These are phyloP conservation scores for Aspergillus calidoustus DNA, from an alignment of 2,329 filamentous ascomycete genomes.

Conservation along the genomic window DNA sequence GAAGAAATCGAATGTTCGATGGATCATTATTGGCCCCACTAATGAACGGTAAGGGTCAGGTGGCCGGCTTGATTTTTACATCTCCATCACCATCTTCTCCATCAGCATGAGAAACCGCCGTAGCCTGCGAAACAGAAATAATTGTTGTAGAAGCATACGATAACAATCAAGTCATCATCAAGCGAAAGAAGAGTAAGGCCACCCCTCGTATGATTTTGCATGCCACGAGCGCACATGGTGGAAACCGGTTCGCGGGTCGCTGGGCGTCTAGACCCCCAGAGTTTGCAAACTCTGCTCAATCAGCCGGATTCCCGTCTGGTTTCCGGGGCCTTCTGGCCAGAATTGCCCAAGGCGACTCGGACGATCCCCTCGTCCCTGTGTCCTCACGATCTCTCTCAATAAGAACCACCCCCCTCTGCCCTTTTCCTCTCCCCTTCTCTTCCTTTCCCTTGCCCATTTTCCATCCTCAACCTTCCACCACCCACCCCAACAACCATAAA, in stretches of 20 bases:
- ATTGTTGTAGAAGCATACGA: background rate
- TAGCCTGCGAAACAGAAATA: background rate
- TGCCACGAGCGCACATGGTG: background rate
- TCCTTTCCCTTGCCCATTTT: slow-evolving; percentile 6
- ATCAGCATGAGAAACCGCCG: background rate
- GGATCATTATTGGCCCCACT: slow-evolving; percentile 18
- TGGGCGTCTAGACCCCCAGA: slow-evolving; percentile 24
- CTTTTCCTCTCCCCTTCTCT: slow-evolving; percentile 12
- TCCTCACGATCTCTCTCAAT: slow-evolving; percentile 3
- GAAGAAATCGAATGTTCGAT: slow-evolving; percentile 27
- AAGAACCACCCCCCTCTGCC: slow-evolving; percentile 3
- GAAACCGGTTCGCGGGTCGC: background rate
- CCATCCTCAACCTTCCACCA: background rate
- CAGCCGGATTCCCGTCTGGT: slow-evolving; percentile 26
- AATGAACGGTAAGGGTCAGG: slow-evolving; percentile 21
- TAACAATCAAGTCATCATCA: background rate
- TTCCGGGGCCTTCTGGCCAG: too few relatives aligned
- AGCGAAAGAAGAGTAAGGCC: background rate
- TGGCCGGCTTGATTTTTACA: slow-evolving; percentile 21
- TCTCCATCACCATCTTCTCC: background rate
- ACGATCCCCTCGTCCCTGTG: background rate
- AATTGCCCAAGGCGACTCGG: background rate
- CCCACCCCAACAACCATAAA: slow-evolving; percentile 1
- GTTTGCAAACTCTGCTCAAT: slow-evolving; percentile 31
- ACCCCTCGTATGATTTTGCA: background rate